These are phyloP conservation scores for Elsinoe perseae DNA, from an alignment of 2,329 filamentous ascomycete species.

Conservation along the genomic window DNA sequence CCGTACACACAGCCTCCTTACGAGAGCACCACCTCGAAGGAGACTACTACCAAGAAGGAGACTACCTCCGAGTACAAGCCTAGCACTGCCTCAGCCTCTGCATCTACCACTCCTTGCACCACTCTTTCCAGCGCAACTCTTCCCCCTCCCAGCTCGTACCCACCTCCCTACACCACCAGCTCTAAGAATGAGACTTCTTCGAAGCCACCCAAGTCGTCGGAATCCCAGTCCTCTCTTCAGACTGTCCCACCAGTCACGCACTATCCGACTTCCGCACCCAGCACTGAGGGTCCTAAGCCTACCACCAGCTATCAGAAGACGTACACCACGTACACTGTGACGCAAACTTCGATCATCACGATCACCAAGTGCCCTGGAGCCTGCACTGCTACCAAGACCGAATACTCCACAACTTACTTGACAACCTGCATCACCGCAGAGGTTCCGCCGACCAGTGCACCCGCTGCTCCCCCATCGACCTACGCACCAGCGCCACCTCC, in stretches of 20 bases:
- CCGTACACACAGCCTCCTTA: neutral
- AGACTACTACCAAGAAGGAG: no score
- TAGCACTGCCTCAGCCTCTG: neutral
- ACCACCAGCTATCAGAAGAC: neutral
- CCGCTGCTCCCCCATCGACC: slow-evolving; percentile 3
- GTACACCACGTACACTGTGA: neutral
- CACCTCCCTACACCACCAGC: neutral
- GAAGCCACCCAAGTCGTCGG: neutral
- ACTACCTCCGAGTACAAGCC: slow-evolving; percentile 6
- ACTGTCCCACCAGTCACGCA: no score
- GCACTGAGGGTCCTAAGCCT: neutral
- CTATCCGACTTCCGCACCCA: neutral
- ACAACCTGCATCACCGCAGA: slow-evolving; percentile 8
- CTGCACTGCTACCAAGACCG: slow-evolving; percentile 4
- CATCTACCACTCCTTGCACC: neutral
- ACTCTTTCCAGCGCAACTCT: neutral
- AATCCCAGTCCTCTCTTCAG: neutral
- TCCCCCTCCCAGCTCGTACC: neutral
- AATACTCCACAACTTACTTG: neutral
- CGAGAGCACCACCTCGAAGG: slow-evolving; percentile 1
- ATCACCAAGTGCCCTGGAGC: slow-evolving; percentile 10
- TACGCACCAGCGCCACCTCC: neutral
- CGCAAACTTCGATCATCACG: slow-evolving; percentile 4
- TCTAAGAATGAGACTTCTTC: no score
- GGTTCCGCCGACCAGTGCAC: neutral